Evolutionary conservation across 305 asterid species (phyloP), one percentile per base, ranked within the genome.

Genomic region (Rubia balearica): DNA sequence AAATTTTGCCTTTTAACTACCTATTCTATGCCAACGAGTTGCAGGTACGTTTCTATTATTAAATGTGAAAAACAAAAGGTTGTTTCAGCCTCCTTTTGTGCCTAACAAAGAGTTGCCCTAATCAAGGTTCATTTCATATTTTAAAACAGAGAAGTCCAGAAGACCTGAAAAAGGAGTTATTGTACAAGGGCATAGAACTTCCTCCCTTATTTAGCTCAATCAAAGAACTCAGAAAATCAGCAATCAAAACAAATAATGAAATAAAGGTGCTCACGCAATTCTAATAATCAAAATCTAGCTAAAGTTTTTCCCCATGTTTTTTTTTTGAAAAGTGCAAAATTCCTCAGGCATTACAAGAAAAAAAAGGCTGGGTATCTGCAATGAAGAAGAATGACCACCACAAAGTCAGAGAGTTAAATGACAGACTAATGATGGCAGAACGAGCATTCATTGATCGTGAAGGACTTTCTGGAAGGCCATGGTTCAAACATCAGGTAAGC

Each of bases 401-500:
- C 77, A 83, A 84, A 79, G 82, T 79, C 41, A 68, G 95, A 81
- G 97, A 85, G 68, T 36, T 92, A 79, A 92, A 88, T 27, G 96
- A 90, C 81, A 78, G 91, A 65, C 83, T 88, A 30, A 88, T 92
- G 92, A 86, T 92, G 96, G 76, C 96, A 17, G 97, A 92, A 72
- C 88, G 98, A 67, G 95, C 93, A 51, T 90, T 92, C 73, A 83
- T 87, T 12, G 91, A 86, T 8, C 72, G 85, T 17, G 92, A 90
- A n/a, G 98, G 97, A 65, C 96, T 92, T 40, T 30, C 84, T 0
- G 89, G 85, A 73, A 81, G 98, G 78, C 66, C 80, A 68, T 92
- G 96, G 97, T 86, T 79, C 73, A 90, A 90, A 83, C 98, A 92
- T 77, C 76, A 90, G 97, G 97, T 92, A 79, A 40, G 92, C 53